A percentile compares a stretch with the other conserved stretches of the same genome.
Conservation (phyloP, 164 flowering plant genomes). For the Vitis rotundifolia region DNA sequence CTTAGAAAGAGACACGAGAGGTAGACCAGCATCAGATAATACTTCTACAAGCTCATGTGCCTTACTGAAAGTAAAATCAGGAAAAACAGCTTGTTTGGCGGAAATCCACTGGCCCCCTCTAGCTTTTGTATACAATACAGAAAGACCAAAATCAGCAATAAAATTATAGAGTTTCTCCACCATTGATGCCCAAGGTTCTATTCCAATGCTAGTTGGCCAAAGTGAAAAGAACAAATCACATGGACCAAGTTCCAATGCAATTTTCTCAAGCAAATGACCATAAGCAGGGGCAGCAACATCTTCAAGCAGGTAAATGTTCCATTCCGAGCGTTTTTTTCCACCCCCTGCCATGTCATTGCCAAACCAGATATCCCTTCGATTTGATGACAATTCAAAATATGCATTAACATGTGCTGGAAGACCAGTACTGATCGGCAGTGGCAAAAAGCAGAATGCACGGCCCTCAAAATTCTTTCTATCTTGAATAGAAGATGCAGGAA, state of each 20-base stretch:
- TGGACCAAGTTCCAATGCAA: conserved; percentile 72
- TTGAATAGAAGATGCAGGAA: conserved; percentile 27
- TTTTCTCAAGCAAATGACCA: conserved; percentile 78
- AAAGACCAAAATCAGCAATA: conserved; percentile 62
- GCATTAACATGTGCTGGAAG: conserved; percentile 93
- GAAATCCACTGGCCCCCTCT: conserved; percentile 97
- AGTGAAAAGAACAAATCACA: conserved; percentile 71
- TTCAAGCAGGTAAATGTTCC: conserved; percentile 89
- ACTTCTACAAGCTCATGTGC: conserved; percentile 67
- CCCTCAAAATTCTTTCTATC: conserved; percentile 64
- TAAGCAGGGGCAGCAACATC: conserved; percentile 92
- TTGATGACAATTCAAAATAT: conserved; percentile 94
- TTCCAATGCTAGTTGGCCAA: conserved; percentile 65
- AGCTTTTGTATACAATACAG: conserved; percentile 78
- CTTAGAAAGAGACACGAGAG: conserved; percentile 60
- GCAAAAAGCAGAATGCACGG: conserved; percentile 95
- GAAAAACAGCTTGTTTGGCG: conserved; percentile 84
- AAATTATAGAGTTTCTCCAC: conserved; percentile 66
- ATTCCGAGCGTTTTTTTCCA: conserved; percentile 91
- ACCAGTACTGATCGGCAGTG: conserved; percentile 87
- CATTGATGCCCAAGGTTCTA: conserved; percentile 89
- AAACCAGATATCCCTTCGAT: conserved; percentile 97
- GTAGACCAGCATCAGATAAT: conserved; percentile 80
- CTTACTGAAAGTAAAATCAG: conserved; percentile 73
- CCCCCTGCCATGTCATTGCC: conserved; percentile 99